Evolutionary conservation across 2,329 filamentous ascomycete species (phyloP), one percentile per base, ranked within the genome.

Genomic region (Aspergillus neoniger): DNA sequence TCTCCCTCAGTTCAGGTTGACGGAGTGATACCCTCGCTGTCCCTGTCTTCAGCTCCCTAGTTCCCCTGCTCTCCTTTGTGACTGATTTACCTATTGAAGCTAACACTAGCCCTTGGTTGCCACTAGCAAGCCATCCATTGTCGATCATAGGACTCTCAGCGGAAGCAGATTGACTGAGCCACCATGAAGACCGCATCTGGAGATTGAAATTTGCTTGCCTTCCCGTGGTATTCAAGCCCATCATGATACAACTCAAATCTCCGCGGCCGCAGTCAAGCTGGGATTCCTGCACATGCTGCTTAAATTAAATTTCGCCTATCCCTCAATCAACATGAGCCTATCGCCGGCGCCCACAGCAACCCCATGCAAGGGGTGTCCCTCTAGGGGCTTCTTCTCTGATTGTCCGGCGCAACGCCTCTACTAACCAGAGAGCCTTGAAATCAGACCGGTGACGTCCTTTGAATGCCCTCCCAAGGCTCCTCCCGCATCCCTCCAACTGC

Each of bases 321-420:
- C 64, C 57, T 64, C 59, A 49, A 50, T 57, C 69, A 68, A 58
- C 58, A 71, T 71, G 65, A 62, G 53, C 63, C 56, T 58, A 57
- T 51, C 51, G 48, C 50, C 41, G 54, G 57, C 61, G 54, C 63
- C 65, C 57, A 62, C 64, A 65, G 61, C 64, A 65, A 67, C 63
- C 63, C 57, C 38, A 72, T 58, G 70, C 70, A 72, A 72, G 70
- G 70, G 70, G 65, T 39, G 36, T 58, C 58, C 62, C 48, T 55
- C 67, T 66, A 70, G 69, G 63, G 69, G 61, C 48, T 53, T 10
- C 38, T 41, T 28, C 39, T 60, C 66, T 71, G 47, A 66, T 69
- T 71, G 69, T 70, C 70, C 64, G 57, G 64, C 61, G 63, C 65
- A 68, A 67, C 68, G 55, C 49, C 59, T 53, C 41, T 48, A 55